Base-by-base conservation (phyloP, 495 filamentous ascomycete species). In the Barbatosphaeria neglecta region DNA sequence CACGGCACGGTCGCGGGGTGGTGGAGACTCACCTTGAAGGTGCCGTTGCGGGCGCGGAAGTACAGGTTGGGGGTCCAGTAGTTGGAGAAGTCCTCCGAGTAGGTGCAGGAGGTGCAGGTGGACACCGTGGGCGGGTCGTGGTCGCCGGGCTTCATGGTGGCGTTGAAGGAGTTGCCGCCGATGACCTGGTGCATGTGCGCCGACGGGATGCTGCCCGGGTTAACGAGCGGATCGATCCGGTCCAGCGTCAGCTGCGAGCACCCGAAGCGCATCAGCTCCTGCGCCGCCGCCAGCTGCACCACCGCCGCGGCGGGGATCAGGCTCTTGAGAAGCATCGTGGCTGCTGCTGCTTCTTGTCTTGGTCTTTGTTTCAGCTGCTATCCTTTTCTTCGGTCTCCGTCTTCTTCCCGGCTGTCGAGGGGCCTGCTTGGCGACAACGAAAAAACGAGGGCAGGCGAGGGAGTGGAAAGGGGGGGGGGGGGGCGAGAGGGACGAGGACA, bases 61-160 rank as follows among this genome's bases (percentile, higher is more conserved):
- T 70, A 72, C 23, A 70, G 48, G 50, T 59, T 62, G 15, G 63
- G 58, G 20, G 62, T 70, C 68, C 68, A 72, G 55, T 72, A 72
- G 57, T 72, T 72, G 47, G 57, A 61, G 40, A 67, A 67, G 33
- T 67, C 64, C 46, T 67, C 64, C 40, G 45, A 51, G 46, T 64
- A 67, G 25, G 62, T 64, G 52, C 64, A 67, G 22, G 52, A 63
- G 6, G 64, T 68, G 56, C 65, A 68, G 18, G 53, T 64, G 3
- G 65, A 66, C 25, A 58, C 47, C 20, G 45, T 53, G 18, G 65
- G 43, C 1, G 62, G 65, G 52, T 68, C 62, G 50, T 61, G 55
- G 24, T 49, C 53, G 24, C 40, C 51, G 17, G 66, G 65, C 15
- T 33, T 41, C 66, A 69, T 69, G 50, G 50, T 53, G 2, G 63